Evolutionary conservation across 2,329 filamentous ascomycete species (phyloP).

Genomic region (Bipolaris victoriae): DNA sequence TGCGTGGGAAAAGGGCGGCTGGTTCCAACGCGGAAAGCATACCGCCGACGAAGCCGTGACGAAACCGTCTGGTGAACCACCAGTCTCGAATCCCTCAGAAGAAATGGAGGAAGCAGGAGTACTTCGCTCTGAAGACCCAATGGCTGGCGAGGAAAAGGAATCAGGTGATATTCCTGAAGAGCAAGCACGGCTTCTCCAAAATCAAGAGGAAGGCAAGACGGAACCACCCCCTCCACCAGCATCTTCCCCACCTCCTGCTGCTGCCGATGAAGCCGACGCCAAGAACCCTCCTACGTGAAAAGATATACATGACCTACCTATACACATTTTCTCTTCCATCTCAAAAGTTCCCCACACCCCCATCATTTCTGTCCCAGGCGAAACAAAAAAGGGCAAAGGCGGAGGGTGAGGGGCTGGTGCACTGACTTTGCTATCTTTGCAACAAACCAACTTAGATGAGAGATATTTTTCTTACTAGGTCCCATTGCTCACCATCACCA

Average conservation of each 20-base stretch:
- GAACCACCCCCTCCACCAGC: constrained; percentile 5
- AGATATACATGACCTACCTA: not conserved
- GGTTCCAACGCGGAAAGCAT: constrained; percentile 65
- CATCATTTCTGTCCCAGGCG: not conserved
- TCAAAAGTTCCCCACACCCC: not conserved
- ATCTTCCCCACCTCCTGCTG: not conserved
- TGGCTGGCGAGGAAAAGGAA: constrained; percentile 23
- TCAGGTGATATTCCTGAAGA: constrained; percentile 29
- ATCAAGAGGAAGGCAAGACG: constrained; percentile 16
- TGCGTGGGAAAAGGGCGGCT: constrained; percentile 84
- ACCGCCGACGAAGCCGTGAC: constrained; percentile 49
- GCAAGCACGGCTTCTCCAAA: constrained; percentile 29
- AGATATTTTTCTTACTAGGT: no score
- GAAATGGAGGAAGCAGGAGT: constrained; percentile 26
- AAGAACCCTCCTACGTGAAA: constrained; percentile 10
- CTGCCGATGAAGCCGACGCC: not conserved
- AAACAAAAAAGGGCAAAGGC: not conserved
- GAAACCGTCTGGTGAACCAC: constrained; percentile 33
- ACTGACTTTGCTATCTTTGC: no score
- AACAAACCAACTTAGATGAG: not conserved
- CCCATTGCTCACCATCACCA: not conserved
- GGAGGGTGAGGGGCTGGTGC: no score
- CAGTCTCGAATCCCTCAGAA: constrained; percentile 28
- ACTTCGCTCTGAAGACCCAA: constrained; percentile 28
- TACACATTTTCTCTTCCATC: not conserved